Evolutionary conservation across 257 asterid species (phyloP).

Genomic region (Capsicum rhomboideum): DNA sequence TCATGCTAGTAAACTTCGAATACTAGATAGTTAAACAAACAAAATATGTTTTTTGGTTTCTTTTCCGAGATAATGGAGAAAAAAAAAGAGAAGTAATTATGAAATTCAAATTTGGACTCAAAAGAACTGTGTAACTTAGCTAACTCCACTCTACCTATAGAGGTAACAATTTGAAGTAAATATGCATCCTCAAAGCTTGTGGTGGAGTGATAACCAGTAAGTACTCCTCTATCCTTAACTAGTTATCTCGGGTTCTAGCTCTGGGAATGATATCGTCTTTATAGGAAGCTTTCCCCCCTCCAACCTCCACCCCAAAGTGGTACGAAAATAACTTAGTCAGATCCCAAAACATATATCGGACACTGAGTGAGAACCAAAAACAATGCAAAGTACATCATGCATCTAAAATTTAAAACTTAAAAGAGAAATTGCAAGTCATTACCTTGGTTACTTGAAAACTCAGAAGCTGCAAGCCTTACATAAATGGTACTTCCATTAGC

Average conservation of each 20-base stretch:
- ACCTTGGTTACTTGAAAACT: neutral
- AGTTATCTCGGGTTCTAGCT: neutral
- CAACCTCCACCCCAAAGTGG: neutral
- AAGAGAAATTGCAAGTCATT: neutral
- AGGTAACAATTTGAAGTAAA: neutral
- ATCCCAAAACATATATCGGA: neutral
- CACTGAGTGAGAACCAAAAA: neutral
- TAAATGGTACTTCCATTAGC: neutral
- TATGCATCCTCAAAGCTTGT: neutral
- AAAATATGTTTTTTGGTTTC: neutral
- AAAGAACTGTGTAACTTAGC: neutral
- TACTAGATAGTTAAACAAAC: neutral
- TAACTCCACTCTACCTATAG: neutral
- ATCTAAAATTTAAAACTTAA: neutral
- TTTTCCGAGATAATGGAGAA: neutral
- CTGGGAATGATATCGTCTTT: neutral
- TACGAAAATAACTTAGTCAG: neutral
- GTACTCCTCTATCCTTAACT: neutral
- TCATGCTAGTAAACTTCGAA: neutral
- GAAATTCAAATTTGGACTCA: neutral
- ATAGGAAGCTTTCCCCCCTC: neutral
- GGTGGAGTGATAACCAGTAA: neutral
- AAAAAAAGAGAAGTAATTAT: neutral
- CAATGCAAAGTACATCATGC: neutral
- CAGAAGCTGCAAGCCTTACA: neutral